Base-by-base conservation (phyloP, 78 protist genomes). In the Capsaspora owczarzaki region DNA sequence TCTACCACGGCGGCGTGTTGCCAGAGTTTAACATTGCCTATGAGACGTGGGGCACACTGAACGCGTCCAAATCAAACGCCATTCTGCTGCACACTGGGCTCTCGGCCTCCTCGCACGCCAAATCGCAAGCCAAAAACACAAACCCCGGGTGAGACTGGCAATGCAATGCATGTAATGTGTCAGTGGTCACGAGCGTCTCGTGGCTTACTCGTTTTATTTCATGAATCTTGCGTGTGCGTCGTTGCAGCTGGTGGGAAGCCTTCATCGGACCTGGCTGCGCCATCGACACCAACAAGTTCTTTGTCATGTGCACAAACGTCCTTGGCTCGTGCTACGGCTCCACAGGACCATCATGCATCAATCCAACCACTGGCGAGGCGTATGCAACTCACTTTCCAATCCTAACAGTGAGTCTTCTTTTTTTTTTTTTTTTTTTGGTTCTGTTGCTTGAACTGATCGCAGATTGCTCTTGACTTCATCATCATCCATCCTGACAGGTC, bases 261-360 rank as follows among this genome's bases (percentile, higher is more conserved):
- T 72, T 85, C 22, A 71, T 85, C 43, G 89, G 89, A 8, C 83
- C 82, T 2, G 89, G 89, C 41, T 3, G 2, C 70, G 74, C 84
- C 14, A 0, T 85, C 23, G 89, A 85, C 69, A 79, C 89, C 33
- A 35, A 68, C 82, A 71, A 80, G 69, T 85, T 68, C 61, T 80
- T 85, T 19, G 71, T 85, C 61, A 56, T 85, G 31, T 79, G 89
- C 84, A 38, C 83, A 31, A 85, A 85, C 47, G 79, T 78, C n/a
- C 74, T 85, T 20, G 89, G 89, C 42, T n/a, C 63, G 41, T 85
- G 89, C 69, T 85, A 81, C 27, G 89, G 89, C 42, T 49, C 80
- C 1, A 78, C 84, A 0, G 85, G 89, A 1, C 89, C 89, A 2
- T 31, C 79, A 29, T 40, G 69, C 42, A 35, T 79, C 46, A 74